phyloP scores from a whole-genome alignment of 2,329 filamentous ascomycete genomes.

The Lojkania enalia region DNA sequence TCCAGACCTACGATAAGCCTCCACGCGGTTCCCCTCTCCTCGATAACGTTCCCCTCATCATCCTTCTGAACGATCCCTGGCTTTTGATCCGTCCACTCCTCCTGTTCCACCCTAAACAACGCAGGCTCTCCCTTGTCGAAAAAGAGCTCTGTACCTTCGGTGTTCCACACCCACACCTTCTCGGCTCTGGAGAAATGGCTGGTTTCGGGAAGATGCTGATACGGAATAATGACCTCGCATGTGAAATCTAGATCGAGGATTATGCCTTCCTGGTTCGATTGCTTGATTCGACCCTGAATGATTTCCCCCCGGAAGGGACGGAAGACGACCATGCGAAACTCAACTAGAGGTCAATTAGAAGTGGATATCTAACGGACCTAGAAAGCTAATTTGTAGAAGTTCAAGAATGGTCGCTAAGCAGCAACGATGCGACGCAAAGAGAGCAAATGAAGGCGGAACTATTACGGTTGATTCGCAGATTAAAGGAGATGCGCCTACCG shows the following conservation, averaged over 20 bases:
- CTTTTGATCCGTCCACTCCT: conserved; percentile 89
- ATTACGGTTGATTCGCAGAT: conserved; percentile 1
- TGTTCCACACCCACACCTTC: conserved; percentile 82
- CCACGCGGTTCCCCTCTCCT: conserved; percentile 71
- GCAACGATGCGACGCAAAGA: not conserved
- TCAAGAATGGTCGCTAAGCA: not conserved
- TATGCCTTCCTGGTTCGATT: conserved; percentile 71
- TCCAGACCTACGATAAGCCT: conserved; percentile 55
- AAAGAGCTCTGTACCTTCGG: conserved; percentile 72
- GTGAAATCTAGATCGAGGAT: conserved; percentile 88
- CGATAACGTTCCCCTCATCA: conserved; percentile 64
- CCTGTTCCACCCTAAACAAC: conserved; percentile 80
- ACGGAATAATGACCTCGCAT: conserved; percentile 81
- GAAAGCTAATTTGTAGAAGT: not conserved
- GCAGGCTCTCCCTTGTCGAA: conserved; percentile 91
- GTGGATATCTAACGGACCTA: not conserved
- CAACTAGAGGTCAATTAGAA: conserved; percentile 60
- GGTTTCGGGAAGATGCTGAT: conserved; percentile 37
- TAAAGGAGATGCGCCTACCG: conserved; percentile 55
- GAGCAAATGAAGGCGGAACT: conserved; percentile 2
- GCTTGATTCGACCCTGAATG: conserved; percentile 80
- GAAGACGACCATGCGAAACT: conserved; percentile 92
- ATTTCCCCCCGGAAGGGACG: conserved; percentile 95
- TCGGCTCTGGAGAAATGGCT: conserved; percentile 73
- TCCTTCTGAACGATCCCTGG: conserved; percentile 74